Evolutionary conservation across 2,329 filamentous ascomycete genomes (phyloP).

Genomic region (Pestalotiopsis sp.): DNA sequence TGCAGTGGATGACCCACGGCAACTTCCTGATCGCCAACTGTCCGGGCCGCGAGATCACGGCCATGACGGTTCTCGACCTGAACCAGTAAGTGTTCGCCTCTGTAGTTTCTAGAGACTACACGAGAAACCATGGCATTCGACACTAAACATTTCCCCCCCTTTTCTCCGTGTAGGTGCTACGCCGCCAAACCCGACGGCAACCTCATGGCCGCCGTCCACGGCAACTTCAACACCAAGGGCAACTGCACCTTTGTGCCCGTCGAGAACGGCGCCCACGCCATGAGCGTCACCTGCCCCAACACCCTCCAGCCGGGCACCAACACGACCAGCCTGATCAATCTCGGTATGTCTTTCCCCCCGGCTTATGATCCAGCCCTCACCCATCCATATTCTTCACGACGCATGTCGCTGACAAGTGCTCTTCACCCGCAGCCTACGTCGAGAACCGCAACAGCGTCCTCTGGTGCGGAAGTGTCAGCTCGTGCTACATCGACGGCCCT

Average conservation of each 20-base stretch:
- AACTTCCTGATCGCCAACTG: conserved; percentile 6
- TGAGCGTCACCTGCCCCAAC: not conserved
- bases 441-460: conserved; percentile 5
- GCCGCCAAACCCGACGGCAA: not conserved
- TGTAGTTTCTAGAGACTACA: too few relatives aligned
- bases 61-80: not conserved
- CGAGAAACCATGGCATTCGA: not conserved
- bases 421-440: not conserved
- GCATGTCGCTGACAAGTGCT: not conserved
- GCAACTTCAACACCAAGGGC: not conserved
- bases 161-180: not conserved
- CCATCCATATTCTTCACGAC: too few relatives aligned
- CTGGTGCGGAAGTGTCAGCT: not conserved
- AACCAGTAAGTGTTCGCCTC: not conserved
- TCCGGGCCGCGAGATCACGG: not conserved
- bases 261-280: not conserved
- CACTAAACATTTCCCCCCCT: not conserved
- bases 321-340: not conserved
- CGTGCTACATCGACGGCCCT: conserved; percentile 3
- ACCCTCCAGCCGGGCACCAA: not conserved
- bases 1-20: not conserved
- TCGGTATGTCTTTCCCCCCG: not conserved
- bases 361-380: not conserved
- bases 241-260: not conserved
- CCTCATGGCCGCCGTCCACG: not conserved